Base-by-base conservation (phyloP, 2,329 filamentous ascomycete species). In the Paecilomyces variotii region DNA sequence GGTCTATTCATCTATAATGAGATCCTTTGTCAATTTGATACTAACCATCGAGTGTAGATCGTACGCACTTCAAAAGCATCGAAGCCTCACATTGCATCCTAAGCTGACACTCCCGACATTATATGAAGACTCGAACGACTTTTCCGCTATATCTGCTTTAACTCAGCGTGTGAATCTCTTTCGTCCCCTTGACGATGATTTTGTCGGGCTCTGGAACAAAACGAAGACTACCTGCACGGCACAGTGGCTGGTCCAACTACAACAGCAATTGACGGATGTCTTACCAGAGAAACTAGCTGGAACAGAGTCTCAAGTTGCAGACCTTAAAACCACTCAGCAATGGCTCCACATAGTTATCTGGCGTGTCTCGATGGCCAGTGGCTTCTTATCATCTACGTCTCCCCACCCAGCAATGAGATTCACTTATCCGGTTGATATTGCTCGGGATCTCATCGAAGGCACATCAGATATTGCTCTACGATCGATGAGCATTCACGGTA, bases 401-500 rank as follows among this genome's bases (percentile, higher is more conserved):
- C 68, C 76, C 1, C 80, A 87, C 61, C 79, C 79, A 60, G 80
- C 82, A 58, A 78, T 86, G 65, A 81, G 82, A 0, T 87, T 86
- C 64, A 80, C 82, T 56, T 87, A 85, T 63, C 82, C 85, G 4
- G 78, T 85, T 34, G 81, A 84, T 56, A 80, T 88, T 62, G 79
- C 85, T 0, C 77, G 80, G 53, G 85, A 89, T 60, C 63, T 89
- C 30, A 73, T 81, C 34, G 81, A 80, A 7, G 84, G 90, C 74
- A 85, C 87, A 2, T 83, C 84, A 3, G 83, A 87, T 55, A 88
- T 93, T 67, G 86, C 87, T 0, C 84, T 85, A 39, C 81, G 86
- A 62, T 84, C 85, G 49, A 86, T 90, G 76, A 88, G 92, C 62
- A 77, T 91, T 5, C 80, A 91, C 62, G 87, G 87, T 32, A 82